Conservation (phyloP, 2,329 filamentous ascomycete species). For the Phaeosphaeria sp. region DNA sequence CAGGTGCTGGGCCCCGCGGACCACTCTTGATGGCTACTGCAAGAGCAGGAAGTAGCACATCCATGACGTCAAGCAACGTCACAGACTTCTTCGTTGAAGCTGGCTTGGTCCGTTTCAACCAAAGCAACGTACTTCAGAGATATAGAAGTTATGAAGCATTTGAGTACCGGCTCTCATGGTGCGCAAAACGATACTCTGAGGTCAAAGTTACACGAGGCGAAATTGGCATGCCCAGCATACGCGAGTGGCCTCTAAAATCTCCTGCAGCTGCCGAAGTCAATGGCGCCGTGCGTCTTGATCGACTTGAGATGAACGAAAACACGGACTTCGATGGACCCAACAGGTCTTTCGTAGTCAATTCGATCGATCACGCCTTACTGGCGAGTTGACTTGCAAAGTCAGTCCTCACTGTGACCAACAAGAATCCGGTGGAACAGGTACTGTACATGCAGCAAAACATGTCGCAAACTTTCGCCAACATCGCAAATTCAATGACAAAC, state of each 20-base stretch:
- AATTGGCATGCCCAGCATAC: conserved; percentile 2
- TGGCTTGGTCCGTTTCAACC: background rate
- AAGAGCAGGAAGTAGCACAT: background rate
- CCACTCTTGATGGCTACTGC: background rate
- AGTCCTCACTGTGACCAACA: background rate
- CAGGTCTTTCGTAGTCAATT: conserved; percentile 4
- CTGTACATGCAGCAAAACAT: conserved; percentile 1
- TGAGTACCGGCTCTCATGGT: conserved; percentile 4
- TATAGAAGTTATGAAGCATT: conserved; percentile 1
- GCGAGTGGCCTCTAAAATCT: background rate
- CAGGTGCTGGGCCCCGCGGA: background rate
- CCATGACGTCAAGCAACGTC: background rate
- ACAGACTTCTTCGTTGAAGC: conserved; percentile 2
- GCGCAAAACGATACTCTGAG: conserved; percentile 3
- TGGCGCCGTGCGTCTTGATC: background rate
- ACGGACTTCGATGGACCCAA: conserved; percentile 6
- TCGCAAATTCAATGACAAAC: conserved; percentile 8
- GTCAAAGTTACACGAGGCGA: conserved; percentile 3
- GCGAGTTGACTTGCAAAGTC: background rate
- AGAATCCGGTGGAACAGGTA: background rate
- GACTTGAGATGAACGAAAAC: background rate
- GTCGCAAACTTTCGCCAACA: background rate
- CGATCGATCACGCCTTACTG: conserved; percentile 3
- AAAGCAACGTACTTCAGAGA: background rate
- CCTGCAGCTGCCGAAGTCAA: background rate